Percentiles rank a stretch among this genome's conserved stretches.
Evolutionary conservation across 2,329 filamentous ascomycete species (phyloP).

Genomic region (Colletotrichum sp.): DNA sequence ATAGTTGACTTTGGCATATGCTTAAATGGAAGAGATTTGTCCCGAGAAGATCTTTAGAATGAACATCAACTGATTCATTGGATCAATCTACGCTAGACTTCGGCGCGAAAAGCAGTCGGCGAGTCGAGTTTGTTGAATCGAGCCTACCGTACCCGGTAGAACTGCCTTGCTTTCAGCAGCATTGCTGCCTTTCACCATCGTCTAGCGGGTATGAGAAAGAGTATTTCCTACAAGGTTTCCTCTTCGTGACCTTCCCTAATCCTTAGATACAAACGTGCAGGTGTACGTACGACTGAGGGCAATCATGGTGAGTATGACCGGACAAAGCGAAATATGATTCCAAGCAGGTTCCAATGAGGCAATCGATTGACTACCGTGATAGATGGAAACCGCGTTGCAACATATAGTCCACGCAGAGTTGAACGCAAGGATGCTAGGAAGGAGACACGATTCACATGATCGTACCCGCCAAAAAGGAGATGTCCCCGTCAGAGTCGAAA

Average conservation of each 20-base stretch:
- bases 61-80: background rate
- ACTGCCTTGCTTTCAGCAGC: background rate
- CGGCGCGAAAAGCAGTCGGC: background rate
- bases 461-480: too few species aligned
- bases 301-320: too few species aligned
- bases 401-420: too few species aligned
- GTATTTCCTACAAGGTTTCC: background rate
- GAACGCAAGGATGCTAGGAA: too few species aligned
- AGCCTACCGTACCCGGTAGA: accelerated
- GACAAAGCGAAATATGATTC: too few species aligned
- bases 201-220: background rate
- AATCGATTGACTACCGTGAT: too few species aligned
- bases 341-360: too few species aligned
- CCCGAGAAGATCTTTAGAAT: background rate
- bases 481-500: too few species aligned
- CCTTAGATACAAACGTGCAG: background rate
- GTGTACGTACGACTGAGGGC: background rate
- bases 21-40: background rate
- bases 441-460: too few species aligned
- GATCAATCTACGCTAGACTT: background rate
- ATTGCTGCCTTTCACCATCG: background rate
- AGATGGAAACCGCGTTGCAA: too few species aligned
- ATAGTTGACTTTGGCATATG: background rate
- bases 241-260: background rate
- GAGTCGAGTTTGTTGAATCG: background rate